Base-by-base conservation (phyloP, 1,284 basidiomycete genomes). In the Cutaneotrichosporon mucoides region DNA sequence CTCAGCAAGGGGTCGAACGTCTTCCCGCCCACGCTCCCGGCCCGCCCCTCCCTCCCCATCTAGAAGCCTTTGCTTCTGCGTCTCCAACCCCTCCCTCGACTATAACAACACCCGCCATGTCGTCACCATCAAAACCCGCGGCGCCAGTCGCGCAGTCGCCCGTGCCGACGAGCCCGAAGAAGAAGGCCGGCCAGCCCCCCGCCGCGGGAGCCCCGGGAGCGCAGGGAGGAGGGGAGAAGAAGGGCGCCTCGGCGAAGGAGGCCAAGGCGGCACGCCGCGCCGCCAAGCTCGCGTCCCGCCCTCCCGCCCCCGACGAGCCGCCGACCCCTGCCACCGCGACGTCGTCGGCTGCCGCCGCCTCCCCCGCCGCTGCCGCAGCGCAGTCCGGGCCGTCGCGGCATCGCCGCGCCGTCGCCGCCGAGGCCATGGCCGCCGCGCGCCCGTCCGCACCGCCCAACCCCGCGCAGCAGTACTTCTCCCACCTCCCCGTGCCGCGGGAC, bases 401-500 rank as follows among this genome's bases (percentile, higher is more conserved):
- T 49, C 61, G 61, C 33, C 60, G 58, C n/a, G 59, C 49, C 1
- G 45, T 62, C 16, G 60, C 62, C 0, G 53, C 64, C 35, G 58
- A 57, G 16, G 52, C 66, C 11, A 61, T 65, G 12, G 61, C 68
- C 5, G 59, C 65, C 12, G 41, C 62, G 9, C 57, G 62, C 15
- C 59, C 65, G 13, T 59, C 60, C 35, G 60, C 66, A 11, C 62
- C 65, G 2, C 40, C 50, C 16, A 60, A 57, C 57, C 51, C 62
- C 2, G 41, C 60, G 4, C 55, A 56, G 48, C 60, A 62, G 33
- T 75, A 77, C 65, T 78, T 76, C 65, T 95, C 66, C 86, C 96
- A 79, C 89, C 89, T 68, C 82, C 85, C 70, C 76, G 89, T 63
- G 33, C 68, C 73, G 34, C 64, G 62, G 52, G 64, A 66, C 16